A percentile compares a stretch with the other conserved stretches of the same genome.
Evolutionary conservation across 352 stramenopile genomes (phyloP).

Genomic region (Saprolegnia diclina): DNA sequence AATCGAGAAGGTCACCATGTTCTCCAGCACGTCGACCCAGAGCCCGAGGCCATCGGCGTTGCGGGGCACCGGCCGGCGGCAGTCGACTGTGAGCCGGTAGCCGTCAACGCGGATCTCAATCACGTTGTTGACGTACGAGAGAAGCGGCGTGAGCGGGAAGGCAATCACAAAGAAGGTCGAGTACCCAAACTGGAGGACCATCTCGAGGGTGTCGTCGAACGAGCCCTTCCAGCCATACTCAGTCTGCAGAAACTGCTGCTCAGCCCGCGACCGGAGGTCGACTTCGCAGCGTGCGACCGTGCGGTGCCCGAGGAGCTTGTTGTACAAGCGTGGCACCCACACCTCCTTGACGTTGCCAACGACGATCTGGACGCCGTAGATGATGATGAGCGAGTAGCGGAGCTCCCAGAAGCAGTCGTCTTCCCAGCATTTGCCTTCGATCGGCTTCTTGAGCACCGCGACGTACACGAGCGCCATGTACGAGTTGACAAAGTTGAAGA

Average conservation of each 20-base stretch:
- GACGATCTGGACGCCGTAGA: slow-evolving; percentile 86
- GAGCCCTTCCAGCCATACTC: slow-evolving; percentile 79
- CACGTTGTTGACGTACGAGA: slow-evolving; percentile 90
- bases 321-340: slow-evolving; percentile 61
- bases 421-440: slow-evolving; percentile 28
- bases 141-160: slow-evolving; percentile 89
- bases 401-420: slow-evolving; percentile 40
- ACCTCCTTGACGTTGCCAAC: slow-evolving; percentile 76
- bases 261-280: slow-evolving; percentile 42
- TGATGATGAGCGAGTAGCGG: slow-evolving; percentile 85
- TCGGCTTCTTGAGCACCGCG: slow-evolving; percentile 84
- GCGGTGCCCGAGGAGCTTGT: slow-evolving; percentile 37
- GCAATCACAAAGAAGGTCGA: slow-evolving; percentile 86
- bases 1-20: slow-evolving; percentile 87
- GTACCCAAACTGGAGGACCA: slow-evolving; percentile 85
- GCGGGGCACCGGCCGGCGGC: slow-evolving; percentile 63
- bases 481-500: slow-evolving; percentile 96
- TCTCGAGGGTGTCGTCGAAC: slow-evolving; percentile 93
- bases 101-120: slow-evolving; percentile 90
- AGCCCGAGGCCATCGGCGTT: slow-evolving; percentile 86
- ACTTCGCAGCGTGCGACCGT: slow-evolving; percentile 34
- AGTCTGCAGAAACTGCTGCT: slow-evolving; percentile 70
- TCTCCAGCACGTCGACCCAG: slow-evolving; percentile 88
- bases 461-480: slow-evolving; percentile 93
- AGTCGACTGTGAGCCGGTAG: slow-evolving; percentile 78